Evolutionary conservation across 352 stramenopile species (phyloP), one percentile per base, ranked within the genome.

Genomic region (Aphanomyces euteiches): DNA sequence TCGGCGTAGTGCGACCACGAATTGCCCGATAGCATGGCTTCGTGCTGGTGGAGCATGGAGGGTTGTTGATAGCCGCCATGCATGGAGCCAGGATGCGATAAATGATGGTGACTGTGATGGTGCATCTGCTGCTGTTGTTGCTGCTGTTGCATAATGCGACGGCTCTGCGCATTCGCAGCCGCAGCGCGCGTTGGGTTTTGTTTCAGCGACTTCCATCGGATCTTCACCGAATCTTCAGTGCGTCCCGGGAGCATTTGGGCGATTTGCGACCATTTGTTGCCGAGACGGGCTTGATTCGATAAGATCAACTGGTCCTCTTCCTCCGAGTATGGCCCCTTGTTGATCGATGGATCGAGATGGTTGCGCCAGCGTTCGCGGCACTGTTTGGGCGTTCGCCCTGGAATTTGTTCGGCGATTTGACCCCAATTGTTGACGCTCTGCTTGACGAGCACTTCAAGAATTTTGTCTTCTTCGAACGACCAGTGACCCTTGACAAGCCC

Each of bases 191-290:
- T 83, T 7, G 86, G 86, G 72, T 94, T 94, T 66, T 94, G 86
- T 78, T 94, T 91, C 21, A 94, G 73, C 54, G 84, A 92, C 66
- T 95, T 96, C 87, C 87, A 98, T 12, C 90, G 82, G 64, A 97
- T 98, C 77, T 98, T 98, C 28, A 98, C 91, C n/a, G 92, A 93
- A 73, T 98, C 93, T 45, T 98, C 91, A 2, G 88, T 95, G 21
- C 92, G 84, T 2, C 92, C 95, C 54, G 89, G 88, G 4, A 98
- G 76, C 43, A 96, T 79, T 73, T 98, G 96, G 17, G 96, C 89
- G 75, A 98, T 98, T 71, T 98, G 89, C 1, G 92, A 96, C 96
- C 96, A 99, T 61, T 96, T 95, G 78, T 98, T 98, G 43, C 96
- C 96, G 10, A 98, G 85, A 21, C 84, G 85, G 47, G 87, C 83